Percentiles rank a stretch among this genome's conserved stretches.
Evolutionary conservation across 257 asterid genomes (phyloP).

Genomic region (Cinchona pubescens): DNA sequence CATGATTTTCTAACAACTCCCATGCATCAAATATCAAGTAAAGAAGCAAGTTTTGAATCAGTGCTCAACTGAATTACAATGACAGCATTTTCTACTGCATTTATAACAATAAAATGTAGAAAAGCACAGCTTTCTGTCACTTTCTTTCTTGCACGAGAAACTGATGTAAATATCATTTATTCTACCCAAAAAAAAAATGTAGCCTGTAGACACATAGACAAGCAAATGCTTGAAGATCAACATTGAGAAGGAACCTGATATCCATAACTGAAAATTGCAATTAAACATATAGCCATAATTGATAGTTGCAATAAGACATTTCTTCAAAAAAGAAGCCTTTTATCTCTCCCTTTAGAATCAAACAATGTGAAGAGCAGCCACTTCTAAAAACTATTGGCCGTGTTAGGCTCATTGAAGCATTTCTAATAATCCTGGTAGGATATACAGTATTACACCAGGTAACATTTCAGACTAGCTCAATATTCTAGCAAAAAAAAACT

Average conservation of each 20-base stretch:
- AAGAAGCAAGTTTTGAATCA: too few species aligned
- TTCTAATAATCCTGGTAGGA: conserved; percentile 6
- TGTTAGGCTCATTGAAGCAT: conserved; percentile 6
- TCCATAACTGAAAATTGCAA: not conserved
- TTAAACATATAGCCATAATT: too few species aligned
- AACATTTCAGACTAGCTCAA: conserved; percentile 6
- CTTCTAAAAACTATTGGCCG: conserved; percentile 16
- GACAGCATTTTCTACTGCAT: not conserved
- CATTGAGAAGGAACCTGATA: not conserved
- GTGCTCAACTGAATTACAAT: not conserved
- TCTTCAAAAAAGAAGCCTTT: not conserved
- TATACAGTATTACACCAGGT: not conserved
- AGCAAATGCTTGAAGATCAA: not conserved
- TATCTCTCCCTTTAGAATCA: not conserved
- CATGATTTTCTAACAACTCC: not conserved
- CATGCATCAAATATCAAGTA: too few species aligned
- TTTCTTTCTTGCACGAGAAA: not conserved
- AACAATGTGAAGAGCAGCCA: conserved; percentile 9
- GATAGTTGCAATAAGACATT: not conserved
- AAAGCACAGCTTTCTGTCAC: too few species aligned
- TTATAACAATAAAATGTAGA: not conserved
- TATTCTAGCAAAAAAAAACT: not conserved
- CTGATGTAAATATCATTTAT: too few species aligned
- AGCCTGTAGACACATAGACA: too few species aligned
- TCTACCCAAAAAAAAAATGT: too few species aligned